Evolutionary conservation across 768 basidiomycete species (phyloP).

Genomic region (Psilocybe subaeruginosa): DNA sequence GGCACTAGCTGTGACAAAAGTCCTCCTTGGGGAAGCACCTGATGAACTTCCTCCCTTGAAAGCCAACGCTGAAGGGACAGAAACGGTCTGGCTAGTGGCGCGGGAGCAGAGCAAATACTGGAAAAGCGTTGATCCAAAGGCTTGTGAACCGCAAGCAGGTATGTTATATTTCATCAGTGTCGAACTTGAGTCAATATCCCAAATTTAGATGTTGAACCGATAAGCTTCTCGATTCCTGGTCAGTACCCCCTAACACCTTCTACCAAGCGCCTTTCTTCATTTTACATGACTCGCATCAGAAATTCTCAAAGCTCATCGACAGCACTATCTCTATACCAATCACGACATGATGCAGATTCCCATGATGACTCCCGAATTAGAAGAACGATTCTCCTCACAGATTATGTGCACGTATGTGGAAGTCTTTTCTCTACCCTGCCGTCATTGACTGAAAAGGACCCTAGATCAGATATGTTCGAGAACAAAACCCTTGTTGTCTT

Average conservation of each 20-base stretch:
- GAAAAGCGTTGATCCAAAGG: constrained; percentile 83
- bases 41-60: constrained; percentile 71
- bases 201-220: constrained; percentile 60
- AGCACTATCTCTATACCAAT: constrained; percentile 75
- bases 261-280: not conserved
- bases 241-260: constrained; percentile 8
- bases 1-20: constrained; percentile 81
- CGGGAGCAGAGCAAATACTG: constrained; percentile 89
- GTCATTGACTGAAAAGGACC: constrained; percentile 4
- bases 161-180: not conserved
- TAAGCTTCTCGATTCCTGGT: constrained; percentile 74
- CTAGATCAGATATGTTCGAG: constrained; percentile 76
- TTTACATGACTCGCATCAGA: constrained; percentile 43
- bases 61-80: constrained; percentile 81
- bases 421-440: not conserved
- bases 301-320: constrained; percentile 88
- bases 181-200: no score
- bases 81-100: constrained; percentile 89
- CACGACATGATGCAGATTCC: constrained; percentile 85
- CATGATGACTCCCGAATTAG: constrained; percentile 64
- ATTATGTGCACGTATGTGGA: constrained; percentile 84
- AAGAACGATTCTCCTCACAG: constrained; percentile 78
- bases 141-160: constrained; percentile 85
- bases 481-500: constrained; percentile 83
- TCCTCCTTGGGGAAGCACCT: constrained; percentile 91